Evolutionary conservation across 768 basidiomycete genomes (phyloP), one percentile per base, ranked within the genome.

Genomic region (Suillus tomentosus): DNA sequence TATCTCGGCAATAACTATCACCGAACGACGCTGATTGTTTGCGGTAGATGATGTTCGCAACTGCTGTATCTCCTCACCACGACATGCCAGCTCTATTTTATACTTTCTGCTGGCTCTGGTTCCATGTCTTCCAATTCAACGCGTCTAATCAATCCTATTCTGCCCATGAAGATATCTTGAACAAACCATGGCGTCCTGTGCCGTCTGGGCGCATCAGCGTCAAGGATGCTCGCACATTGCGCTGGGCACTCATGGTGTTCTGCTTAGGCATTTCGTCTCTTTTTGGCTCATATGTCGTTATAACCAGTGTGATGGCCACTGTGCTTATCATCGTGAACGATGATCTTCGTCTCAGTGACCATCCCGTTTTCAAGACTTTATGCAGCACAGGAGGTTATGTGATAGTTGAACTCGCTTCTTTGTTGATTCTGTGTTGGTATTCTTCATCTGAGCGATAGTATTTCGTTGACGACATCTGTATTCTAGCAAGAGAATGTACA

Each of bases 131-230:
- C 5, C 78, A 75, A 48, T 73, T 70, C 64, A 70, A 72, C 39
- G 68, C 77, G 47, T 76, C 79, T 13, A 77, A 79, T 62, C 79
- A 79, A 42, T 65, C 63, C 9, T 51, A 68, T 13, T 68, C 64
- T 15, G 22, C 22, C 22, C 13, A 71, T 15, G 79, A 80, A 60
- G 79, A 79, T 63, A 66, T 68, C 8, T 45, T 66, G 8, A 79
- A 79, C 66, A 75, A 74, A 62, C 73, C 77, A 11, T 76, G 74
- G 75, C 67, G 79, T 8, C 80, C 80, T 3, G 56, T 81, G 4
- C 79, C 80, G 7, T 67, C 80, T 0, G 69, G 74, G 13, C 72
- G 76, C 8, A 71, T 81, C 14, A 66, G 74, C 5, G 39, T 68
- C 11, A 4, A 39, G 4, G 53, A 67, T 2, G 70, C 77, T 7